Conservation (phyloP, 148 eudicot species). For the Cornus controversa region DNA sequence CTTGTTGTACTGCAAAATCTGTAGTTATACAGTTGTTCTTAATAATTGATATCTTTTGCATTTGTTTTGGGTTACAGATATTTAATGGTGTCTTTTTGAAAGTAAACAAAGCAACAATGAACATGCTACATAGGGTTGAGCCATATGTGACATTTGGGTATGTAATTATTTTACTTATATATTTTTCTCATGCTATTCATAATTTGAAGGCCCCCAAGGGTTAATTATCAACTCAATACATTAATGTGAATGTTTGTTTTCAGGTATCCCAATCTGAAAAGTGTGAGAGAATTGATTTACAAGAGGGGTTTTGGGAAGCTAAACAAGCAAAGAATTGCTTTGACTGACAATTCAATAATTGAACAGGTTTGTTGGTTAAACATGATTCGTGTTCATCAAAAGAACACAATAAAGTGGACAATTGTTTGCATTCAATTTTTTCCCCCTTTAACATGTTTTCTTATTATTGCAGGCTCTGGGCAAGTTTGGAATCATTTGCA, state of each 20-base stretch:
- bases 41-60: too few species aligned
- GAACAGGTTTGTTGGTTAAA: slow-evolving; percentile 25
- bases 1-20: too few species aligned
- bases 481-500: slow-evolving; percentile 31
- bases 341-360: neutral
- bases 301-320: slow-evolving; percentile 35
- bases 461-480: slow-evolving; percentile 24
- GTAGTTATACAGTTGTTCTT: neutral
- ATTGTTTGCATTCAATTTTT: too few species aligned
- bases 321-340: slow-evolving; percentile 30
- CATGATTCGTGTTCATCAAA: too few species aligned
- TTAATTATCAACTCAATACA: neutral
- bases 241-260: neutral
- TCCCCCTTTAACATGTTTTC: neutral
- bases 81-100: slow-evolving; percentile 48
- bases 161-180: neutral
- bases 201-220: neutral
- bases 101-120: slow-evolving; percentile 46
- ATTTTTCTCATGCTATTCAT: too few species aligned
- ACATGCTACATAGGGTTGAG: slow-evolving; percentile 50
- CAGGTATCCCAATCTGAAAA: slow-evolving; percentile 33
- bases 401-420: neutral
- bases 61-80: slow-evolving; percentile 22
- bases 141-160: slow-evolving; percentile 52
- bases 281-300: slow-evolving; percentile 29